Evolutionary conservation across 495 filamentous ascomycete genomes (phyloP), one percentile per base, ranked within the genome.

Genomic region (Cercophora samala): DNA sequence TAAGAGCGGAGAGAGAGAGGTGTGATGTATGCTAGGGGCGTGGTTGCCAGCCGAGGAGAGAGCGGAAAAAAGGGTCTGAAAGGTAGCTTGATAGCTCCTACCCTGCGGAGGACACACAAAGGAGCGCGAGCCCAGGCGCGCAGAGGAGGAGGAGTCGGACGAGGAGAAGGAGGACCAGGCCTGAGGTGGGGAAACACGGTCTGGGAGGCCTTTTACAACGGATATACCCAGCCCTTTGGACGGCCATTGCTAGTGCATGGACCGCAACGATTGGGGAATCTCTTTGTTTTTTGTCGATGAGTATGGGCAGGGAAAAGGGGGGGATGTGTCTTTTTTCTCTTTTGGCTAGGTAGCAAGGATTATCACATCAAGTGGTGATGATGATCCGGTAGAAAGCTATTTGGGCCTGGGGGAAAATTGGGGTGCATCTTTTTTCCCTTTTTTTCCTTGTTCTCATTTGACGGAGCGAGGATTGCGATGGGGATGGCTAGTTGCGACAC

Each of bases 11-110:
- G 62, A 29, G 37, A 46, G 54, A 68, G 58, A n/a, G n/a, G n/a
- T n/a, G 42, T 61, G 62, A 66, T 58, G 62, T 64, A 67, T 65
- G 62, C 68, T 46, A 42, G 63, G 63, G 66, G 69, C 58, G 46
- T 63, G 23, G 5, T 62, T 60, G 59, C 18, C 59, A 64, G 68
- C 54, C 17, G 26, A n/a, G 26, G 17, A 62, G 53, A 23, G 62
- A 54, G 46, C 15, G 51, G 56, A 61, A 68, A 21, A 62, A 65
- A 73, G 74, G 76, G 74, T 76, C 72, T 75, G 67, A 82, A 82
- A 80, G 81, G 81, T 82, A 76, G 80, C 80, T 82, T 80, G 75
- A 83, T 78, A 81, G 81, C 81, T 80, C 81, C 81, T 76, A 82
- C 81, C 81, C 79, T 82, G 63, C n/a, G 24, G 56, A 19, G 60